Percentiles rank a stretch among this genome's conserved stretches.
phyloP scores from a whole-genome alignment of 2,329 filamentous ascomycete genomes.

The Microsporum audouinii region DNA sequence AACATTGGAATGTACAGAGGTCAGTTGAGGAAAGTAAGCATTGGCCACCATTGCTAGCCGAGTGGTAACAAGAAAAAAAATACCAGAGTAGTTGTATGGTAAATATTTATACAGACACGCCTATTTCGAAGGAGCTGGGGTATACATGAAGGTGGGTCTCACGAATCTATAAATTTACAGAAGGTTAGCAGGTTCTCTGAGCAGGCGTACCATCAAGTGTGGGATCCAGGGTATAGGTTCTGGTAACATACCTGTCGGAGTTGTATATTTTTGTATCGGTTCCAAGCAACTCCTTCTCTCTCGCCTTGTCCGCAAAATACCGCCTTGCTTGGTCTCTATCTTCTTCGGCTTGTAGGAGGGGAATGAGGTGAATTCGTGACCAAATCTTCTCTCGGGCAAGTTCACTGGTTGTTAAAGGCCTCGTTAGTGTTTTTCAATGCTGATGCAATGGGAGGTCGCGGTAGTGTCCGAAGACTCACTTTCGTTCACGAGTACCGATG shows the following conservation, averaged over 20 bases:
- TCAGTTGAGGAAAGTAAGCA: not conserved
- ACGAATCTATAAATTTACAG: slow-evolving; percentile 50
- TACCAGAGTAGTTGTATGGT: not conserved
- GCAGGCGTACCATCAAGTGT: not conserved
- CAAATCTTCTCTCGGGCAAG: slow-evolving; percentile 96
- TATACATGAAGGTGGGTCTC: slow-evolving; percentile 65
- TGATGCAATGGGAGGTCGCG: not conserved
- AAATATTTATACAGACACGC: not conserved
- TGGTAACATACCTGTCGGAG: slow-evolving; percentile 60
- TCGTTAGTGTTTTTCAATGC: not conserved
- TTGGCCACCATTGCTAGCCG: not conserved
- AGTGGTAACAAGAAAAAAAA: not conserved
- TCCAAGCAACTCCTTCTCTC: slow-evolving; percentile 84
- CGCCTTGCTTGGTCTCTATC: slow-evolving; percentile 88
- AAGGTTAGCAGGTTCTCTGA: slow-evolving; percentile 5
- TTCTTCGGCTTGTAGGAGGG: slow-evolving; percentile 87
- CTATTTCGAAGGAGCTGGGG: slow-evolving; percentile 40
- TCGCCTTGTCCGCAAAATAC: slow-evolving; percentile 71
- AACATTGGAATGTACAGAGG: not conserved
- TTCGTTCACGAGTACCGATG: slow-evolving; percentile 75
- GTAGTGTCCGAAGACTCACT: slow-evolving; percentile 47
- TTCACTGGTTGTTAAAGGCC: slow-evolving; percentile 49
- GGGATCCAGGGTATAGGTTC: not conserved
- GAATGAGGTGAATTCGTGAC: slow-evolving; percentile 89
- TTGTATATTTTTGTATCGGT: slow-evolving; percentile 77